Conservation (phyloP, 805 yeast genomes). For the Komagataella kurtzmanii region DNA sequence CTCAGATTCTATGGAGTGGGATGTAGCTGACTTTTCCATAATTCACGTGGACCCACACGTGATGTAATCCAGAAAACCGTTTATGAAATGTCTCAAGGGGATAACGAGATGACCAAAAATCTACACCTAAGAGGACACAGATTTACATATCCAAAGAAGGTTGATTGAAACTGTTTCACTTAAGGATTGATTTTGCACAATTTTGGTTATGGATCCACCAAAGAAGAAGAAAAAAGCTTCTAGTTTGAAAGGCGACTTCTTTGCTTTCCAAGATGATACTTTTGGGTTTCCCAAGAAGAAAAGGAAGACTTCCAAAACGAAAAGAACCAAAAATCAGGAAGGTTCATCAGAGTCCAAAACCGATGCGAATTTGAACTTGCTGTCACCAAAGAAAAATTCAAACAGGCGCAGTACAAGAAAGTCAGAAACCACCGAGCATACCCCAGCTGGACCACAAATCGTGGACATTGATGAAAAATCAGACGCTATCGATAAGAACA, state of each 20-base stretch:
- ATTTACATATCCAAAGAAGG: neutral
- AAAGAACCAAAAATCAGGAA: neutral
- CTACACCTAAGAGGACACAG: neutral
- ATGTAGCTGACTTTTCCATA: no score
- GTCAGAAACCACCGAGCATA: neutral
- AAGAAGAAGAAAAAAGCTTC: neutral
- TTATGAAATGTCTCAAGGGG: neutral
- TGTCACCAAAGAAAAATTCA: neutral
- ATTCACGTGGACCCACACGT: neutral
- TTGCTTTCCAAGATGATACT: neutral
- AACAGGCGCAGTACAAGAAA: neutral
- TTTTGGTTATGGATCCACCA: neutral
- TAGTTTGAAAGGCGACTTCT: neutral
- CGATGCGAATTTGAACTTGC: neutral
- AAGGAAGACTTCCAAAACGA: neutral
- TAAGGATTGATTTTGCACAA: neutral
- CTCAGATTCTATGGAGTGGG: neutral
- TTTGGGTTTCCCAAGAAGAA: neutral
- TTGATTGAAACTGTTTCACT: neutral
- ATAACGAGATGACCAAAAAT: neutral
- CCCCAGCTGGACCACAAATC: neutral
- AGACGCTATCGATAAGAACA: neutral
- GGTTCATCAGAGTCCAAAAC: neutral
- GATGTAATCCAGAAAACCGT: neutral
- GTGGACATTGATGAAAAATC: neutral